phyloP scores from a whole-genome alignment of 345 rosid species.

The Populus deltoides region DNA sequence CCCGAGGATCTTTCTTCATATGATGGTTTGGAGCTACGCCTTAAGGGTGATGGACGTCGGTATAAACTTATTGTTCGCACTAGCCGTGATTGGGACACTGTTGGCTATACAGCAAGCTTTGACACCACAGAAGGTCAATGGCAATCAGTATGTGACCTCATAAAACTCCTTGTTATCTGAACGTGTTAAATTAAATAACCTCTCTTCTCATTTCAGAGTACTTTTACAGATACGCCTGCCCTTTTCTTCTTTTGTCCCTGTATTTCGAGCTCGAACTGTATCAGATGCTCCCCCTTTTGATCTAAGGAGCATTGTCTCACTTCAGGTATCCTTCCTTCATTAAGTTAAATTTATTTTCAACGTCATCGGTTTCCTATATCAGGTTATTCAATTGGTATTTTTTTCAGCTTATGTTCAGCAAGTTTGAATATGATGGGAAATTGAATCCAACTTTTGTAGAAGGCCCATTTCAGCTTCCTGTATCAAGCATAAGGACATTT shows the following conservation, averaged over 20 bases:
- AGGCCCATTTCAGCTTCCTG: conserved; percentile 81
- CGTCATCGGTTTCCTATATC: conserved; percentile 4
- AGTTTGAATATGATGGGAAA: conserved; percentile 92
- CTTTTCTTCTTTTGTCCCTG: conserved; percentile 80
- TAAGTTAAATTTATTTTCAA: neutral
- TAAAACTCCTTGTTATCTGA: neutral
- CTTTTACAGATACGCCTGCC: conserved; percentile 58
- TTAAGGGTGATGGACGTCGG: conserved; percentile 83
- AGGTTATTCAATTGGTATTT: conserved; percentile 4
- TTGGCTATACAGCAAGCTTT: conserved; percentile 78
- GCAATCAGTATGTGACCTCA: conserved; percentile 67
- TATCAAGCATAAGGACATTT: conserved; percentile 59
- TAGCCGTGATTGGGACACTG: conserved; percentile 85
- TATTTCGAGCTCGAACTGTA: conserved; percentile 73
- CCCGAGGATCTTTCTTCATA: conserved; percentile 85
- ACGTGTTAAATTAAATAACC: neutral
- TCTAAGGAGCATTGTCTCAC: conserved; percentile 61
- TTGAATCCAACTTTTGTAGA: conserved; percentile 81
- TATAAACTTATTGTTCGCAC: conserved; percentile 79
- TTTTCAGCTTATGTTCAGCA: conserved; percentile 94
- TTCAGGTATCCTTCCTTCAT: conserved; percentile 55
- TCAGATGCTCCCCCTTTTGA: conserved; percentile 77
- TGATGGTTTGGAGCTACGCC: conserved; percentile 76
- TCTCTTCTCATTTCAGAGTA: conserved; percentile 1
- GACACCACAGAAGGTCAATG: conserved; percentile 76